These are phyloP conservation scores for Austropuccinia psidii DNA, from an alignment of 1,284 basidiomycete species.

Conservation along the genomic window DNA sequence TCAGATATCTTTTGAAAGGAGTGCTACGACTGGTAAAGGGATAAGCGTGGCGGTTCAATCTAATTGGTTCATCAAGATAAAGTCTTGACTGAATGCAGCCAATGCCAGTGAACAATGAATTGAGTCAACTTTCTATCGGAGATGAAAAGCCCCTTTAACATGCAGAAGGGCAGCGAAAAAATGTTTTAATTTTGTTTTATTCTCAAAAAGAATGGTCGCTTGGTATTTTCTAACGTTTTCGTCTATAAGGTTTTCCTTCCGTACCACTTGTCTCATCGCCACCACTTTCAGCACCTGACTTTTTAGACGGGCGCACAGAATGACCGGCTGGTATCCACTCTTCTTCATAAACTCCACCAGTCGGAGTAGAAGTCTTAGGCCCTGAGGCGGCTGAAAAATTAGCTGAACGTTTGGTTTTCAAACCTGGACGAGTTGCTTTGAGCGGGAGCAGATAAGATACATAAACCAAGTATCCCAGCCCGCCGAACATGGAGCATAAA, in stretches of 20 bases:
- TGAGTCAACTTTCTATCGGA: too few species aligned
- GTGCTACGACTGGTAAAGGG: too few species aligned
- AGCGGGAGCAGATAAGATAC: conserved; percentile 3
- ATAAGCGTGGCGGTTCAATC: too few species aligned
- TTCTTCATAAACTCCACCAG: conserved; percentile 31
- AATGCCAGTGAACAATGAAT: too few species aligned
- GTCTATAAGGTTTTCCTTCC: conserved; percentile 28
- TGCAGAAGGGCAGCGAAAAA: too few species aligned
- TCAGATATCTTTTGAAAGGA: too few species aligned
- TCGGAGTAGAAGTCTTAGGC: conserved; percentile 19
- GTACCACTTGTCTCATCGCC: conserved; percentile 28
- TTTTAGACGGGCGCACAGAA: conserved; percentile 22
- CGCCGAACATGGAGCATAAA: background rate
- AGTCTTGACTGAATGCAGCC: too few species aligned
- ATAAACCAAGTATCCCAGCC: conserved; percentile 24
- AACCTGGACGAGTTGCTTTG: background rate
- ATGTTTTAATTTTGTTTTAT: too few species aligned
- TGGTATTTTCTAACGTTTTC: conserved; percentile 25
- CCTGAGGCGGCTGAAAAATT: background rate
- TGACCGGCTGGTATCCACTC: conserved; percentile 34
- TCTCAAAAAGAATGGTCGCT: too few species aligned
- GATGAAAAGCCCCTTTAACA: too few species aligned
- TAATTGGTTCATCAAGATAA: too few species aligned
- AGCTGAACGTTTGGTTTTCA: background rate
- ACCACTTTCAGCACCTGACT: conserved; percentile 9